These are phyloP conservation scores for Sutorius australiensis DNA, from an alignment of 768 basidiomycete genomes.

Conservation along the genomic window DNA sequence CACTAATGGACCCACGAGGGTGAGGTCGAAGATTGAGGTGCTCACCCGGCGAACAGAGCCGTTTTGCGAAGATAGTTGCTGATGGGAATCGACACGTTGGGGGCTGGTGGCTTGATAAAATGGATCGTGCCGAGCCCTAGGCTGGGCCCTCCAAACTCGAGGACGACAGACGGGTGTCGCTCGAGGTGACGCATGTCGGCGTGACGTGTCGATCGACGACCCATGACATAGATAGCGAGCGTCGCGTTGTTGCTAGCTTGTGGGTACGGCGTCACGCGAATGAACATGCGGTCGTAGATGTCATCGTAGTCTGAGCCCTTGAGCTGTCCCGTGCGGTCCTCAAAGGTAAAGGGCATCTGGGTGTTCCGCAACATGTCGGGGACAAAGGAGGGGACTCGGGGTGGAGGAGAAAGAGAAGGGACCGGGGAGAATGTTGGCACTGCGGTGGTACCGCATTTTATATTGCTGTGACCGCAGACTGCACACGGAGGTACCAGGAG, in stretches of 20 bases:
- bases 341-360: constrained; percentile 54
- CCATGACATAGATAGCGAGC: constrained; percentile 60
- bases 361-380: constrained; percentile 17
- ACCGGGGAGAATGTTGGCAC: neutral
- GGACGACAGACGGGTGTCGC: constrained; percentile 50
- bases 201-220: constrained; percentile 57
- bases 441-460: constrained; percentile 10
- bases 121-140: constrained; percentile 58
- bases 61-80: constrained; percentile 59
- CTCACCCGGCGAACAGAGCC: constrained; percentile 64
- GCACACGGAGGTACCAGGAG: constrained; percentile 13
- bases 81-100: constrained; percentile 52
- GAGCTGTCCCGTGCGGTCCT: constrained; percentile 61
- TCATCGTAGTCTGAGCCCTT: constrained; percentile 68
- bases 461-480: constrained; percentile 22
- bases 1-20: neutral
- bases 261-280: constrained; percentile 54
- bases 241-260: constrained; percentile 36
- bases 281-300: constrained; percentile 72
- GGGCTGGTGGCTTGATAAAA: constrained; percentile 41
- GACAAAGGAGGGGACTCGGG: constrained; percentile 14
- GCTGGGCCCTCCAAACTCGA: constrained; percentile 54
- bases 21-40: neutral
- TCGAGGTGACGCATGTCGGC: constrained; percentile 51
- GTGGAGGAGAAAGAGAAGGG: neutral